Evolutionary conservation across 805 yeast genomes (phyloP).

Genomic region (Wickerhamiella spandovensis): DNA sequence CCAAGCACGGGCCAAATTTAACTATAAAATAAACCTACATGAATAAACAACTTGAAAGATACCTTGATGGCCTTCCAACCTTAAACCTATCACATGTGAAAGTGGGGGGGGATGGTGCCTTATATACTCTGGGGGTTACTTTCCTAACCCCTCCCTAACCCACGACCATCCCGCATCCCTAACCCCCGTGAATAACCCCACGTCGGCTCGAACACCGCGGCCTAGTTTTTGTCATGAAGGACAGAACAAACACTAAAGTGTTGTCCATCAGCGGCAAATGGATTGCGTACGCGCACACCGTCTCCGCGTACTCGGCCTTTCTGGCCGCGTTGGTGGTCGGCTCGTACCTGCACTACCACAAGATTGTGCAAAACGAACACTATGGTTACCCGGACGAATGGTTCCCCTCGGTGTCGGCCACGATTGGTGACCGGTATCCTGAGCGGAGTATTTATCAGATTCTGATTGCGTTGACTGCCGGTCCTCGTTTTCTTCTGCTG

Average conservation of each 20-base stretch:
- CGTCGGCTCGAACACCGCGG: not conserved
- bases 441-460: constrained; percentile 88
- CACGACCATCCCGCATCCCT: not conserved
- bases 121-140: too few species aligned
- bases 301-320: constrained; percentile 64
- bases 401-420: constrained; percentile 95
- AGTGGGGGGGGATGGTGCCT: too few species aligned
- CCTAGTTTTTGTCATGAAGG: not conserved
- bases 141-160: not conserved
- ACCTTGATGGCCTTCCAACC: too few species aligned
- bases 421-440: constrained; percentile 95
- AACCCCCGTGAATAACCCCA: not conserved
- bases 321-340: constrained; percentile 64
- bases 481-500: constrained; percentile 69
- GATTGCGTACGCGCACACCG: constrained; percentile 59
- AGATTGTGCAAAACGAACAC: constrained; percentile 76
- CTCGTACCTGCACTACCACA: constrained; percentile 62
- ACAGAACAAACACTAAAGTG: constrained; percentile 2
- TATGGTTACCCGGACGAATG: constrained; percentile 95
- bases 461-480: constrained; percentile 82
- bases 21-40: too few species aligned
- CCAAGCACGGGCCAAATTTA: too few species aligned
- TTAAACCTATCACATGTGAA: too few species aligned
- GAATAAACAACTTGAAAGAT: too few species aligned
- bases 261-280: constrained; percentile 34